Base-by-base conservation (phyloP, 192 early-diverging fungal species). In the Dissophora globulifera region DNA sequence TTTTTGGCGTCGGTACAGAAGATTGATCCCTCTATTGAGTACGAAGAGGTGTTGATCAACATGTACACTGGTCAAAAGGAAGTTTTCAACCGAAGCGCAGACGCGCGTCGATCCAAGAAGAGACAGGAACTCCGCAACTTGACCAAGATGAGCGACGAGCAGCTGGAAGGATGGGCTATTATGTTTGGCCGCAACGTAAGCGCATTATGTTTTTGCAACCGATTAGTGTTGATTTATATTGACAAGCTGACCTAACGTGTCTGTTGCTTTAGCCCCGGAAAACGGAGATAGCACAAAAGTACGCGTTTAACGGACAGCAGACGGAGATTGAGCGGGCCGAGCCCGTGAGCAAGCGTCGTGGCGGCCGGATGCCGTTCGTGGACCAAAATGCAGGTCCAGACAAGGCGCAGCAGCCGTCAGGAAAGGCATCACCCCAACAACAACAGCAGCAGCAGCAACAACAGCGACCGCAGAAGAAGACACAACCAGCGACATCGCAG, bases 111-210 rank as follows among this genome's bases (percentile, higher is more conserved):
- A 49, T 83, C 86, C 5, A 66, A 83, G 12, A 80, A 83, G 45
- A 78, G 96, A 38, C 81, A 67, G 30, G 61, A 79, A 15, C 78
- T 98, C 20, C 82, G 86, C 19, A 78, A 84, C 30, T 68, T 84
- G 58, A 94, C 94, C 3, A 84, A 87, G 22, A 86, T 94, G 85
- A 90, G 87, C 7, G 92, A 96, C 61, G 94, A 98, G 74, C 95
- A 96, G 79, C 80, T 98, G 6, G 94, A 96, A 66, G 96, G 96
- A 31, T 98, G 96, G 96, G 88, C 81, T 38, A 86, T 85, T 17
- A 97, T 98, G 95, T 89, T 94, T 66, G 80, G 82, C 46, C 81
- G 93, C 47, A 93, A 95, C 64, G 92, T 92, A 82, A 85, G 88
- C 84, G 3, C 19, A 1, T 33, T 13, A 59, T 35, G 32, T 3